These are phyloP conservation scores for Calocybe cyanea DNA, from an alignment of 768 basidiomycete species.

Conservation along the genomic window DNA sequence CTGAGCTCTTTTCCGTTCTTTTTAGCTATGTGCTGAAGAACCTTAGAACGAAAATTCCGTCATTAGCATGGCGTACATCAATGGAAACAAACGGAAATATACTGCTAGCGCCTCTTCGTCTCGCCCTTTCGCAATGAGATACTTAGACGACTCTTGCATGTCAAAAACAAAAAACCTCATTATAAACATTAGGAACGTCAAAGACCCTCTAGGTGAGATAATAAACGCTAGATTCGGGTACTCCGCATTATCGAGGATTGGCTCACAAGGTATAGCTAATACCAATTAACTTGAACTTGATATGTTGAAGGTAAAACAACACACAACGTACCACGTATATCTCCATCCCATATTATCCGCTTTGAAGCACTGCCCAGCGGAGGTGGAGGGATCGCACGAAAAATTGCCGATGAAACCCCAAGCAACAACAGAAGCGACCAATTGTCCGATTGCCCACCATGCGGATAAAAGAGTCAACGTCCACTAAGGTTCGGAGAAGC, in stretches of 20 bases:
- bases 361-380: slow-evolving; percentile 37
- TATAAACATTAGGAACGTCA: slow-evolving; percentile 52
- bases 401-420: slow-evolving; percentile 57
- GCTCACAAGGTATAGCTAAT: slow-evolving; percentile 38
- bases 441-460: slow-evolving; percentile 52
- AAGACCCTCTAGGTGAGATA: slow-evolving; percentile 30
- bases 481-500: slow-evolving; percentile 28
- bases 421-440: slow-evolving; percentile 46
- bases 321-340: slow-evolving; percentile 40
- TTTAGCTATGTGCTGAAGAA: slow-evolving; percentile 44
- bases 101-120: slow-evolving; percentile 54
- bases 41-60: slow-evolving; percentile 21
- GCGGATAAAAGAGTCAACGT: slow-evolving; percentile 52
- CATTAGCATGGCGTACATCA: background rate
- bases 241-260: background rate
- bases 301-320: slow-evolving; percentile 4
- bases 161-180: slow-evolving; percentile 54
- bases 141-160: slow-evolving; percentile 61
- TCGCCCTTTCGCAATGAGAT: slow-evolving; percentile 50
- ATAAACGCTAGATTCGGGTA: background rate
- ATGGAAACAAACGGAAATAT: slow-evolving; percentile 5
- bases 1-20: slow-evolving; percentile 42
- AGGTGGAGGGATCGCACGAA: slow-evolving; percentile 38
- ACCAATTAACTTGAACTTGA: background rate
- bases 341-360: slow-evolving; percentile 60